phyloP scores from a whole-genome alignment of 208 protist species.

The Crithidia acanthocephali region DNA sequence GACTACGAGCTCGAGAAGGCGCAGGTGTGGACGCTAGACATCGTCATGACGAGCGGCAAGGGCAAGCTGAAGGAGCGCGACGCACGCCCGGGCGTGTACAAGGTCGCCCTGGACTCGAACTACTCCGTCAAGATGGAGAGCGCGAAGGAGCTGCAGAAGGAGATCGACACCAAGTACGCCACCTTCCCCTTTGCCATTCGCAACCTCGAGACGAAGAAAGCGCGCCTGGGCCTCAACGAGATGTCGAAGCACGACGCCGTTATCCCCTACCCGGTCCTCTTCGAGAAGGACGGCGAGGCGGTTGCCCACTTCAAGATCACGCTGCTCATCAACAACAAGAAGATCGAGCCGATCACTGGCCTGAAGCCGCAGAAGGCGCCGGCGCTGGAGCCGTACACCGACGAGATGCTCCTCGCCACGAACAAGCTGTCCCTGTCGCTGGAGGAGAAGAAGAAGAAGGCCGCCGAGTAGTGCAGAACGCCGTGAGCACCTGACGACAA shows the following conservation, averaged over 20 bases:
- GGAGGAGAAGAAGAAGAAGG: constrained; percentile 85
- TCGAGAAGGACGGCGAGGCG: constrained; percentile 92
- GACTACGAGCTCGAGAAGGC: constrained; percentile 93
- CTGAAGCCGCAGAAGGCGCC: constrained; percentile 88
- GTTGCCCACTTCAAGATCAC: constrained; percentile 94
- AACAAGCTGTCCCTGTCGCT: constrained; percentile 87
- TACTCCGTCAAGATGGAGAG: constrained; percentile 98
- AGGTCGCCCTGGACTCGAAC: constrained; percentile 94
- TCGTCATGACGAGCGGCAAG: constrained; percentile 89
- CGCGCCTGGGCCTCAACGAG: constrained; percentile 95
- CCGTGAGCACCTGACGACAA: neutral
- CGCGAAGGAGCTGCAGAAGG: constrained; percentile 94
- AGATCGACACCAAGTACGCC: constrained; percentile 95
- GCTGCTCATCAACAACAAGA: constrained; percentile 89
- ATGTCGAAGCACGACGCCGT: constrained; percentile 96
- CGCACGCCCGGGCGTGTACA: constrained; percentile 94
- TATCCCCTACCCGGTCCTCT: constrained; percentile 97
- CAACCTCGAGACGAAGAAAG: constrained; percentile 94
- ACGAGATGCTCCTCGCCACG: constrained; percentile 79
- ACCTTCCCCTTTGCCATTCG: constrained; percentile 97
- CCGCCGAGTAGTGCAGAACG: constrained; percentile 9
- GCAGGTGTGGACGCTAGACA: constrained; percentile 93
- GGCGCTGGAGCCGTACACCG: constrained; percentile 78
- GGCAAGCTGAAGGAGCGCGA: constrained; percentile 93
- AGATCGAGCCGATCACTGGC: constrained; percentile 90